Percentiles rank a stretch among this genome's conserved stretches.
Evolutionary conservation across 345 rosid genomes (phyloP).

Genomic region (Hypericum androsaemum): DNA sequence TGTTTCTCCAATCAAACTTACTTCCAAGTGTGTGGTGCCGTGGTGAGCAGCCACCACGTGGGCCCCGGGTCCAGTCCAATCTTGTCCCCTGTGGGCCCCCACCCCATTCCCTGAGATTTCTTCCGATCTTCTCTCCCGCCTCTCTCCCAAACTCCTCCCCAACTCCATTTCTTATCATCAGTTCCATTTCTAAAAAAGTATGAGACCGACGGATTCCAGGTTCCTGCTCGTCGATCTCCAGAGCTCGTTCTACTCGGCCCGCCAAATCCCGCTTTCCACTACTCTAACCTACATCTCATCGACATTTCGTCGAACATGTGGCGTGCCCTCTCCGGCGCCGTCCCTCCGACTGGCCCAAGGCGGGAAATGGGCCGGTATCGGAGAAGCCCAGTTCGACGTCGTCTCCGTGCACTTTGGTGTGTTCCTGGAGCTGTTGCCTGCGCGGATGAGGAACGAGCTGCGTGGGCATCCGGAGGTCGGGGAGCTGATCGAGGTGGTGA

Average conservation of each 20-base stretch:
- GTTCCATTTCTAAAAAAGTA: too few relatives aligned
- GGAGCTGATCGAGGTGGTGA: conserved; percentile 77
- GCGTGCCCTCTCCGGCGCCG: conserved; percentile 30
- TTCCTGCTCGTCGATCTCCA: conserved; percentile 59
- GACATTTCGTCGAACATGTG: conserved; percentile 54
- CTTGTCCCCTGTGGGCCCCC: too few relatives aligned
- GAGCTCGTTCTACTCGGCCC: conserved; percentile 52
- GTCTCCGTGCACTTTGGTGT: conserved; percentile 19
- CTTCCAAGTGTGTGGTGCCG: too few relatives aligned
- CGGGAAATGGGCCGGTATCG: conserved; percentile 30
- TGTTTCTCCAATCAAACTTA: too few relatives aligned
- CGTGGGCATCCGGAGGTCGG: conserved; percentile 44
- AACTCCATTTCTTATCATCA: too few relatives aligned
- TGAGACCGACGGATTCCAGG: conserved; percentile 19
- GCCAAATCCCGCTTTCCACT: conserved; percentile 31
- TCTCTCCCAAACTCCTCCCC: too few relatives aligned
- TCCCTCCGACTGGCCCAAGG: conserved; percentile 31
- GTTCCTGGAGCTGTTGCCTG: conserved; percentile 69
- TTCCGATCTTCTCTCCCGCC: too few relatives aligned
- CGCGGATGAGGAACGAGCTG: conserved; percentile 49
- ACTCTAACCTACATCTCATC: conserved; percentile 42
- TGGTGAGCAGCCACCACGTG: too few relatives aligned
- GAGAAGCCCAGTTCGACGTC: conserved; percentile 19
- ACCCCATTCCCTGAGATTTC: too few relatives aligned
- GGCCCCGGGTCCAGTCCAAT: too few relatives aligned